A percentile compares a stretch with the other conserved stretches of the same genome.
Evolutionary conservation across 176 grass and related monocot species (phyloP).

Genomic region (Hsuehochloa calcarea): DNA sequence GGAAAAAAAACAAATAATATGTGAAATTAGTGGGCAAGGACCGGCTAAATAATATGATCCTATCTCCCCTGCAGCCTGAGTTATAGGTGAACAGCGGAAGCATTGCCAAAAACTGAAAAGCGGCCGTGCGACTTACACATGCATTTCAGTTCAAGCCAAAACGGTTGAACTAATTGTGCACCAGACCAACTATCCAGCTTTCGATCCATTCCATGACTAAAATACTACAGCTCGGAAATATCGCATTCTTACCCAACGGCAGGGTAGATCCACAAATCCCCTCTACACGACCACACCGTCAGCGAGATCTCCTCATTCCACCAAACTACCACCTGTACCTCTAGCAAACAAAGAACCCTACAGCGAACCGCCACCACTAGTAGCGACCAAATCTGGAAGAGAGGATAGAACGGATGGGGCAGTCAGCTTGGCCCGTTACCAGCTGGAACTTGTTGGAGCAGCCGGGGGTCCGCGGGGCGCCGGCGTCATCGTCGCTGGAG

Average conservation of each 20-base stretch:
- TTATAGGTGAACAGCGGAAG: not conserved
- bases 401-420: not conserved
- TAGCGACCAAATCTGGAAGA: not conserved
- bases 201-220: not conserved
- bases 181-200: not conserved
- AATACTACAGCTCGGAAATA: not conserved
- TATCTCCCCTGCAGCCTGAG: not conserved
- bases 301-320: slow-evolving; percentile 19
- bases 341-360: not conserved
- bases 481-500: slow-evolving; percentile 58
- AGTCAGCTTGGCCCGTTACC: slow-evolving; percentile 39
- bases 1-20: not conserved
- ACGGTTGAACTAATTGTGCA: not conserved
- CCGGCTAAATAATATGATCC: not conserved
- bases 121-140: not conserved
- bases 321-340: not conserved
- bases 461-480: slow-evolving; percentile 49
- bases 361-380: not conserved
- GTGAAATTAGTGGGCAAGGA: not conserved
- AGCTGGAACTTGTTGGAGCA: slow-evolving; percentile 96
- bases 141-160: not conserved
- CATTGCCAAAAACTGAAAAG: not conserved
- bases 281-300: not conserved
- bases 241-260: not conserved
- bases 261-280: slow-evolving; percentile 3